Conservation (phyloP, 2,329 filamentous ascomycete genomes). For the Apiospora sp. region DNA sequence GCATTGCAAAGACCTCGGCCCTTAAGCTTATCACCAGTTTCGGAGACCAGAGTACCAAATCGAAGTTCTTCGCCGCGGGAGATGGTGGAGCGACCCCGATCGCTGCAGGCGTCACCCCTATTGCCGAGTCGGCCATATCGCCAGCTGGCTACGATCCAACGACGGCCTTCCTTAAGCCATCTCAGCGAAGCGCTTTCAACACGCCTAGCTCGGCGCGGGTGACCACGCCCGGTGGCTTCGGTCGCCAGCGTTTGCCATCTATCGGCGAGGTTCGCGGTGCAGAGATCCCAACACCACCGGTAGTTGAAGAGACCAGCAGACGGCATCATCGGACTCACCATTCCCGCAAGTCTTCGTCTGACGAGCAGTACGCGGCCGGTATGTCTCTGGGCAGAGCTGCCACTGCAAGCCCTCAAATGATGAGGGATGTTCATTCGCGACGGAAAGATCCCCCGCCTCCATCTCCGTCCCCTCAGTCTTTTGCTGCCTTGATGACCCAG, state of each 20-base stretch:
- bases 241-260: constrained; percentile 74
- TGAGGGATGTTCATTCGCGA: constrained; percentile 53
- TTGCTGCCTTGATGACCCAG: constrained; percentile 68
- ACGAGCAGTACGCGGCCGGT: constrained; percentile 52
- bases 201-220: constrained; percentile 74
- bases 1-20: constrained; percentile 80
- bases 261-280: constrained; percentile 71
- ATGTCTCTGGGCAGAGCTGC: constrained; percentile 68
- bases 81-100: constrained; percentile 76
- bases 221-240: constrained; percentile 66
- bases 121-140: constrained; percentile 79
- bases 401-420: constrained; percentile 73
- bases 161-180: constrained; percentile 73
- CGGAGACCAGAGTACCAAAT: constrained; percentile 67
- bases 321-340: constrained; percentile 40
- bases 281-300: constrained; percentile 34
- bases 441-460: constrained; percentile 64
- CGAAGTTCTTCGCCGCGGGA: constrained; percentile 67
- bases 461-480: constrained; percentile 71
- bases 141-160: constrained; percentile 72
- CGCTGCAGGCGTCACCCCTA: constrained; percentile 85
- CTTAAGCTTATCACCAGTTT: constrained; percentile 94
- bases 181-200: constrained; percentile 72
- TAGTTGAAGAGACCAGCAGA: constrained; percentile 34
- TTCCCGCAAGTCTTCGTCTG: constrained; percentile 47